Percentiles rank a stretch among this genome's conserved stretches.
These are phyloP conservation scores for Zygosaccharomyces bailii DNA, from an alignment of 805 yeast species.

Conservation along the genomic window DNA sequence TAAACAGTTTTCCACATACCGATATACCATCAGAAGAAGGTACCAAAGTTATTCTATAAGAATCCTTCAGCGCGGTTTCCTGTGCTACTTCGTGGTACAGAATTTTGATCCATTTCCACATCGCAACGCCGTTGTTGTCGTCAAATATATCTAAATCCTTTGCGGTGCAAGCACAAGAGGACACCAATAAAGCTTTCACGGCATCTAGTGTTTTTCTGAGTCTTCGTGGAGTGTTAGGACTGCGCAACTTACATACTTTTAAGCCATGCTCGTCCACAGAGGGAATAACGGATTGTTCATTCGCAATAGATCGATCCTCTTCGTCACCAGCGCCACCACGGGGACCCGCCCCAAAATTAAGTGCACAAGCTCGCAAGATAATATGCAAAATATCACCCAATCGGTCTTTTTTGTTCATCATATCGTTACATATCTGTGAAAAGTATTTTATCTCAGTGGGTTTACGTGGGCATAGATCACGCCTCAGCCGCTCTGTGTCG, in stretches of 20 bases:
- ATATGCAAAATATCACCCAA: background rate
- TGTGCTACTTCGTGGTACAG: background rate
- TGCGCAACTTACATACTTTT: background rate
- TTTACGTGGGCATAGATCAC: no score
- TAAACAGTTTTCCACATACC: slow-evolving; percentile 6
- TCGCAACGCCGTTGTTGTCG: background rate
- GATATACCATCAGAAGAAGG: slow-evolving; percentile 2
- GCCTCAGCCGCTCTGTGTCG: background rate
- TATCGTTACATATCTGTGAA: background rate
- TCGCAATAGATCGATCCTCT: no score
- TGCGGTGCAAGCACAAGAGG: slow-evolving; percentile 3
- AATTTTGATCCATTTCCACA: slow-evolving; percentile 1
- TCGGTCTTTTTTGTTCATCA: background rate
- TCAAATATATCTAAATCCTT: slow-evolving; percentile 2
- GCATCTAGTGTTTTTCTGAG: slow-evolving; percentile 4
- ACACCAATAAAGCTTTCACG: slow-evolving; percentile 3
- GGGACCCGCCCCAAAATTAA: background rate
- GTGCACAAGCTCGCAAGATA: background rate
- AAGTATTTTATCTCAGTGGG: no score
- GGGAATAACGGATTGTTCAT: no score
- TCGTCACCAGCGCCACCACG: no score
- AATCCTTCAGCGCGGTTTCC: background rate
- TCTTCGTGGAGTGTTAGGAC: background rate
- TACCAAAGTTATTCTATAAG: background rate
- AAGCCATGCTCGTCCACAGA: background rate